Percentiles rank a stretch among this genome's conserved stretches.
phyloP scores from a whole-genome alignment of 2,329 filamentous ascomycete genomes.

The Fusarium incarnatum region DNA sequence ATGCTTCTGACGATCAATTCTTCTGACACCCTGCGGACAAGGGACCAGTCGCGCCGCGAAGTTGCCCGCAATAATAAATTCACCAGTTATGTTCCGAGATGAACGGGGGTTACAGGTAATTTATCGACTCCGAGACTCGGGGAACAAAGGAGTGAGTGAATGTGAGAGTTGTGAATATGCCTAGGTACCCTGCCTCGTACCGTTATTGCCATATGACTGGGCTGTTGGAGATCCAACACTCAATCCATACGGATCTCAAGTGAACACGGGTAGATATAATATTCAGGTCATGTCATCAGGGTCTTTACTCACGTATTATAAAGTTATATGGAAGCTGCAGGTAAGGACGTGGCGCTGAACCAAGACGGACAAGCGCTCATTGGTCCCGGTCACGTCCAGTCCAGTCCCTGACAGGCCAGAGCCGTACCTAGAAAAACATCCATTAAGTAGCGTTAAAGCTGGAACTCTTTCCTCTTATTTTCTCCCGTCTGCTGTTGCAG shows the following conservation, averaged over 20 bases:
- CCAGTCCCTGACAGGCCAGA: constrained; percentile 43
- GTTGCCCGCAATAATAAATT: not conserved
- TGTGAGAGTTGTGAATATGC: not conserved
- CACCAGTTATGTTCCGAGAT: constrained; percentile 5
- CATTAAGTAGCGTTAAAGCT: constrained; percentile 21
- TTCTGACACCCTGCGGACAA: no score
- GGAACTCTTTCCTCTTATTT: constrained; percentile 47
- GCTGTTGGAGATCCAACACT: not conserved
- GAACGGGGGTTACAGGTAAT: constrained; percentile 1
- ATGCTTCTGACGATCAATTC: no score
- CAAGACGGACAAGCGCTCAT: constrained; percentile 46
- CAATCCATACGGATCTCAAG: not conserved
- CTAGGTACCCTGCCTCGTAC: not conserved
- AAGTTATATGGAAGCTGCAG: constrained; percentile 2
- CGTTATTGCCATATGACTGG: not conserved
- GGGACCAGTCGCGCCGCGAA: constrained; percentile 1
- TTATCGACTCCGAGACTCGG: not conserved
- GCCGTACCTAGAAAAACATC: constrained; percentile 21
- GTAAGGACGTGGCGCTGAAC: constrained; percentile 47
- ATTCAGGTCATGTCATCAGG: constrained; percentile 25
- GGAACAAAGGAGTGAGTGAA: not conserved
- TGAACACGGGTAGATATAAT: not conserved
- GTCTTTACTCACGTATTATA: constrained; percentile 3
- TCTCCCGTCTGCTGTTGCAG: constrained; percentile 37
- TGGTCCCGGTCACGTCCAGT: constrained; percentile 47